Conservation (phyloP, 2,329 filamentous ascomycete species). For the Trichoderma sp. region DNA sequence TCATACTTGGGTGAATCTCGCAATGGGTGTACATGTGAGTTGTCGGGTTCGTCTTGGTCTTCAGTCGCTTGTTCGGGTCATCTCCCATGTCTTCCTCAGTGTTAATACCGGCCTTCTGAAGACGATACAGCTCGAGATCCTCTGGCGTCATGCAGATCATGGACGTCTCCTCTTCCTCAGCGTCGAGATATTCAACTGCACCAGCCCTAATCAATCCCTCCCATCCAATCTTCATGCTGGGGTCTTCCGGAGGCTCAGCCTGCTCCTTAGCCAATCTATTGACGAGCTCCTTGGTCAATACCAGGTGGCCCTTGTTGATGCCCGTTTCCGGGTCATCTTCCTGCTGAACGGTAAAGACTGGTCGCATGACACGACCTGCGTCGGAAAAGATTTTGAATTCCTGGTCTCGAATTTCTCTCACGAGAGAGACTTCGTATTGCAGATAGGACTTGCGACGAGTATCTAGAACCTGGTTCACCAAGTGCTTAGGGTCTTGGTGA, state of each 20-base stretch:
- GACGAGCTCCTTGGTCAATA: slow-evolving; percentile 78
- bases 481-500: slow-evolving; percentile 80
- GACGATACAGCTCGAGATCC: slow-evolving; percentile 76
- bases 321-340: slow-evolving; percentile 68
- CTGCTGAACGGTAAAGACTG: slow-evolving; percentile 90
- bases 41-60: slow-evolving; percentile 80
- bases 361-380: slow-evolving; percentile 89
- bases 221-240: slow-evolving; percentile 74
- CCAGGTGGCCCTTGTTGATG: slow-evolving; percentile 64
- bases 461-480: slow-evolving; percentile 75
- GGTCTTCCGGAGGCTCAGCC: slow-evolving; percentile 60
- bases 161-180: slow-evolving; percentile 95
- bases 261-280: slow-evolving; percentile 74
- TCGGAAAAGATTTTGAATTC: slow-evolving; percentile 99
- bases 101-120: slow-evolving; percentile 64
- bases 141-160: slow-evolving; percentile 99
- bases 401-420: slow-evolving; percentile 92
- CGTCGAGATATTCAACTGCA: slow-evolving; percentile 93
- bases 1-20: slow-evolving; percentile 99
- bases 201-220: slow-evolving; percentile 78
- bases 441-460: slow-evolving; percentile 80
- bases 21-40: slow-evolving; percentile 96
- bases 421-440: slow-evolving; percentile 88
- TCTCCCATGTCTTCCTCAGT: slow-evolving; percentile 59
- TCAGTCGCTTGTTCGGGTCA: slow-evolving; percentile 81